These are phyloP conservation scores for Gomphus bonarii DNA, from an alignment of 1,284 basidiomycete genomes.

Conservation along the genomic window DNA sequence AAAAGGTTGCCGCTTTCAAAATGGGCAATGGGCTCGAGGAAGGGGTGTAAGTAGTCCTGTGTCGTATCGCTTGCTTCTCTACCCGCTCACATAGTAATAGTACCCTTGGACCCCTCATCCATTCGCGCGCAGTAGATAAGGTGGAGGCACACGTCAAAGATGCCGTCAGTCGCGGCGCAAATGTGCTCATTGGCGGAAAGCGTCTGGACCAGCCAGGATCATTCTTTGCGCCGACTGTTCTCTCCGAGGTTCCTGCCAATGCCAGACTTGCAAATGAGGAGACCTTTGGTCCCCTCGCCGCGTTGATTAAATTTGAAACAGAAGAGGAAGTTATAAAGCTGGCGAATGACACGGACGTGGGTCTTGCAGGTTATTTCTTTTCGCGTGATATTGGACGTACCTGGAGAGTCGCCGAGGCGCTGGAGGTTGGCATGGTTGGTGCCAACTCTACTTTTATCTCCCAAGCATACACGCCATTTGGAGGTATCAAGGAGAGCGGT, in stretches of 20 bases:
- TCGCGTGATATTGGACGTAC: slow-evolving; percentile 83
- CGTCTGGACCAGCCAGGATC: slow-evolving; percentile 37
- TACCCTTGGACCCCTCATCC: slow-evolving; percentile 93
- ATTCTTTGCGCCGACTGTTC: slow-evolving; percentile 84
- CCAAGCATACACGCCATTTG: slow-evolving; percentile 83
- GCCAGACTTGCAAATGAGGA: slow-evolving; percentile 66
- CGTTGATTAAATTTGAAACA: slow-evolving; percentile 75
- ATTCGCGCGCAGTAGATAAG: slow-evolving; percentile 79
- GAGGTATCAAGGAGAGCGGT: slow-evolving; percentile 85
- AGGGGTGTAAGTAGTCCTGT: slow-evolving; percentile 45
- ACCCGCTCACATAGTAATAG: slow-evolving; percentile 12
- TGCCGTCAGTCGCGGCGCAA: slow-evolving; percentile 75
- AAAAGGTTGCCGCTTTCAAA: slow-evolving; percentile 83
- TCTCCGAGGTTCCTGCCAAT: slow-evolving; percentile 72
- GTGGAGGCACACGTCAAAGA: slow-evolving; percentile 82
- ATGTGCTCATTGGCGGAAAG: slow-evolving; percentile 82
- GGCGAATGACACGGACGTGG: slow-evolving; percentile 80
- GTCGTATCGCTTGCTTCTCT: neutral
- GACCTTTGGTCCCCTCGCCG: slow-evolving; percentile 83
- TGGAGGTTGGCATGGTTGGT: slow-evolving; percentile 96
- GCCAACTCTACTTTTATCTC: slow-evolving; percentile 79
- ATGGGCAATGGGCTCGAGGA: slow-evolving; percentile 84
- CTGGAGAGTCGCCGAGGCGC: slow-evolving; percentile 94
- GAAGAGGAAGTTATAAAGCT: slow-evolving; percentile 86
- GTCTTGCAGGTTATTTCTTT: slow-evolving; percentile 92